Conservation (phyloP, 495 filamentous ascomycete species). For the Durotheca rogersii region DNA sequence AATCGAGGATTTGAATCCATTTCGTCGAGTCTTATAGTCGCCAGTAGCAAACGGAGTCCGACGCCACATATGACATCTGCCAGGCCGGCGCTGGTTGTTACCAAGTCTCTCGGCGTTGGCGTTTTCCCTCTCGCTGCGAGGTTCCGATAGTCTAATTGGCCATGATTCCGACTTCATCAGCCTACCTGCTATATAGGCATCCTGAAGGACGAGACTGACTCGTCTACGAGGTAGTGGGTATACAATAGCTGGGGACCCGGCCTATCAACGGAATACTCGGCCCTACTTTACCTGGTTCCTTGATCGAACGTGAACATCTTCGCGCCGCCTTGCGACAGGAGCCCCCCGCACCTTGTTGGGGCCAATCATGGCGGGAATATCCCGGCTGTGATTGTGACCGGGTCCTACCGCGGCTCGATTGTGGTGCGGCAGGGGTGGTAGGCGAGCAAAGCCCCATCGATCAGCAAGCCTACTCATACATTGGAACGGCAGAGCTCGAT, state of each 20-base stretch:
- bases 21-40: neutral
- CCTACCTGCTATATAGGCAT: constrained; percentile 1
- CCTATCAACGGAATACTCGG: constrained; percentile 1
- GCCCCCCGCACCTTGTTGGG: constrained; percentile 1
- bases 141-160: constrained; percentile 3
- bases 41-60: neutral
- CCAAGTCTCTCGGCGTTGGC: neutral
- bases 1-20: constrained; percentile 9
- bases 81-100: constrained; percentile 5
- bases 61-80: constrained; percentile 2
- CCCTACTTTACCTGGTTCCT: neutral
- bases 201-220: constrained; percentile 11
- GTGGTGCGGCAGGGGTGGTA: neutral
- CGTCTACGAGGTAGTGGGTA: constrained; percentile 2
- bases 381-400: neutral
- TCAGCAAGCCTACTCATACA: neutral
- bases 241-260: constrained; percentile 1
- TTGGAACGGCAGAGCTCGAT: neutral
- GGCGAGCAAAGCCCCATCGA: neutral
- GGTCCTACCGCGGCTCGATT: neutral
- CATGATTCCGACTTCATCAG: neutral
- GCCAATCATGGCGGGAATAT: constrained; percentile 1
- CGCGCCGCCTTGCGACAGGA: neutral
- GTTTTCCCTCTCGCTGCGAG: neutral
- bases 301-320: constrained; percentile 4